Conservation (phyloP, 164 flowering plant genomes). For the Dillenia suffruticosa region DNA sequence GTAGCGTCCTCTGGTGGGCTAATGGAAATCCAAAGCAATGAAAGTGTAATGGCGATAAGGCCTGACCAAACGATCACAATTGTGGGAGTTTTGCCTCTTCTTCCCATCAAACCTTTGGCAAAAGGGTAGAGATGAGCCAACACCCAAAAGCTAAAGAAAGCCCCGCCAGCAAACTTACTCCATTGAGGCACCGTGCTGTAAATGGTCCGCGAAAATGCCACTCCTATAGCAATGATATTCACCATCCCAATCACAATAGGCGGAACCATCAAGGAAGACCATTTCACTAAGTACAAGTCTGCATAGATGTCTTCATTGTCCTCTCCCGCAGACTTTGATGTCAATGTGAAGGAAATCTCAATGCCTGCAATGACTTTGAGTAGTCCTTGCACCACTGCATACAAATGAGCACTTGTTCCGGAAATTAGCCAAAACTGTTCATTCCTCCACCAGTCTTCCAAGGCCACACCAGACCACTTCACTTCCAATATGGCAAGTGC, state of each 20-base stretch:
- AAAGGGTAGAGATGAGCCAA: conserved; percentile 75
- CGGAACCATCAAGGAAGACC: conserved; percentile 73
- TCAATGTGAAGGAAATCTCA: conserved; percentile 73
- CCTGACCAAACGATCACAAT: conserved; percentile 82
- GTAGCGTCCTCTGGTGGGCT: conserved; percentile 28
- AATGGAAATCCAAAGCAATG: conserved; percentile 58
- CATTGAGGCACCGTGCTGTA: conserved; percentile 54
- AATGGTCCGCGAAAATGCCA: conserved; percentile 51
- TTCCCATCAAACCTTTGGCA: conserved; percentile 82
- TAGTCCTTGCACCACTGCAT: conserved; percentile 70
- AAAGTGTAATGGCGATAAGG: conserved; percentile 65
- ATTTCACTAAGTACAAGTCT: conserved; percentile 61
- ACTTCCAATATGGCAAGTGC: conserved; percentile 58
- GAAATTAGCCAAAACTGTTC: conserved; percentile 84
- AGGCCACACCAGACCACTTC: conserved; percentile 66
- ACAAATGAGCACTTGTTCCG: conserved; percentile 72
- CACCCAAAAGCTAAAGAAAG: conserved; percentile 82
- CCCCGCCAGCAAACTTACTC: conserved; percentile 70
- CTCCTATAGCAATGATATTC: conserved; percentile 51
- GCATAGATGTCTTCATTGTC: conserved; percentile 64
- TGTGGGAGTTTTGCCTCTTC: conserved; percentile 68
- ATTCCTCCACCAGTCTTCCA: conserved; percentile 90
- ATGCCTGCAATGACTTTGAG: conserved; percentile 74
- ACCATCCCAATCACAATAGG: conserved; percentile 61
- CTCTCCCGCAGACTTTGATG: conserved; percentile 60